These are phyloP conservation scores for Thinopyrum obtusiflorum DNA, from an alignment of 202 grass and related monocot species.

Conservation along the genomic window DNA sequence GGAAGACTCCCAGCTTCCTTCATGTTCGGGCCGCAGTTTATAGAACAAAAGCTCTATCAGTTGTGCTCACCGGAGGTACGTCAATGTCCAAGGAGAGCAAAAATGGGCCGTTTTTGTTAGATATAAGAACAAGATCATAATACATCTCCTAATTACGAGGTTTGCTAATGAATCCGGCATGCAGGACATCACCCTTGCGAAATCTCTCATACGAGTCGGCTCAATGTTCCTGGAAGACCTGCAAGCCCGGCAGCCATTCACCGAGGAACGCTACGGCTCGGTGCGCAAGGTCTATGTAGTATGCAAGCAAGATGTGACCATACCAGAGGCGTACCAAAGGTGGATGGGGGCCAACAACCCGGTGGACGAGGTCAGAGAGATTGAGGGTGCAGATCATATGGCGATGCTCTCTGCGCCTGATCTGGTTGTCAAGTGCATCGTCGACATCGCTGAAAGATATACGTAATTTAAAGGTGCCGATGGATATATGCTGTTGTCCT, in stretches of 20 bases:
- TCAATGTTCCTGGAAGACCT: conserved; percentile 48
- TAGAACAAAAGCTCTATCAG: background rate
- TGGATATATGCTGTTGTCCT: background rate
- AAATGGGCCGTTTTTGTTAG: background rate
- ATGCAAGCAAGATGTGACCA: conserved; percentile 15
- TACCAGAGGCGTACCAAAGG: background rate
- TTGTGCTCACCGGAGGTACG: background rate
- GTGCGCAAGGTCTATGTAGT: conserved; percentile 24
- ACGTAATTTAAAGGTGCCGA: background rate
- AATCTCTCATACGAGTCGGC: conserved; percentile 34
- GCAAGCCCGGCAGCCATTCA: conserved; percentile 7
- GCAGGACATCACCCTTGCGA: conserved; percentile 42
- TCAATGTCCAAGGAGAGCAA: background rate
- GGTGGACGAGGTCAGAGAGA: conserved; percentile 37
- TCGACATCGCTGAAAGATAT: background rate
- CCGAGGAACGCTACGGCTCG: conserved; percentile 23
- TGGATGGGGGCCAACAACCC: background rate
- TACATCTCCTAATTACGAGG: background rate
- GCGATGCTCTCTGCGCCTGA: background rate
- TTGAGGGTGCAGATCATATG: conserved; percentile 23
- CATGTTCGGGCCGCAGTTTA: background rate
- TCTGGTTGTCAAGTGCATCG: background rate
- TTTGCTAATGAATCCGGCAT: background rate
- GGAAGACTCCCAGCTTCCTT: conserved; percentile 13
- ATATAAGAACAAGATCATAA: background rate